Percentiles rank a stretch among this genome's conserved stretches.
These are phyloP conservation scores for Petunia secreta DNA, from an alignment of 257 asterid genomes.

Conservation along the genomic window DNA sequence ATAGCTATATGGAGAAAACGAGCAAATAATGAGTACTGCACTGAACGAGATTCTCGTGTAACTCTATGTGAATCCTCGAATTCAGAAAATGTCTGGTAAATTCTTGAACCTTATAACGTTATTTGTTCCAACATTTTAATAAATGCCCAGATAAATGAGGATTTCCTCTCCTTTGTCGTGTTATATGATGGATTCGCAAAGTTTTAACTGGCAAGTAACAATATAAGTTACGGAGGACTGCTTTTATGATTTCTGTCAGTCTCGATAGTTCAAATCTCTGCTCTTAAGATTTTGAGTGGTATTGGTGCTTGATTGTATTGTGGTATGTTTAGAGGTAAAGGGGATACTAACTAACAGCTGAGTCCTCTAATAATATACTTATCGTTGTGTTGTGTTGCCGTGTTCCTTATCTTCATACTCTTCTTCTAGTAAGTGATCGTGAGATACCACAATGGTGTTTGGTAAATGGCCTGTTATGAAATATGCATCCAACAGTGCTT, in stretches of 20 bases:
- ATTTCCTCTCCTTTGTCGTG: slow-evolving; percentile 14
- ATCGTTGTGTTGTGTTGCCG: not conserved
- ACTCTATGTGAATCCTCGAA: slow-evolving; percentile 35
- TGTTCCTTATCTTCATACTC: not conserved
- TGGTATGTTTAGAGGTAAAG: not conserved
- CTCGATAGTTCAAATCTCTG: not conserved
- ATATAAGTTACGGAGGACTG: not conserved
- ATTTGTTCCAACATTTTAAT: not conserved
- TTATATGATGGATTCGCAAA: not conserved
- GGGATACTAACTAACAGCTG: not conserved
- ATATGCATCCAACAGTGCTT: not conserved
- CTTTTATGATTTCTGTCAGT: not conserved
- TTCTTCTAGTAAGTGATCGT: not conserved
- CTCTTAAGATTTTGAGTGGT: slow-evolving; percentile 17
- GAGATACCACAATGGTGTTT: not conserved
- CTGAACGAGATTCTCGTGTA: slow-evolving; percentile 38
- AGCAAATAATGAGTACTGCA: slow-evolving; percentile 35
- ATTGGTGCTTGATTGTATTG: slow-evolving; percentile 3
- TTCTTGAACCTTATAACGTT: not conserved
- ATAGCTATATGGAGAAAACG: slow-evolving; percentile 53
- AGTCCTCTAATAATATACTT: not conserved
- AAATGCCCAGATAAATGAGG: slow-evolving; percentile 6
- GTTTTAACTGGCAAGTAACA: not conserved
- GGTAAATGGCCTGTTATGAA: not conserved
- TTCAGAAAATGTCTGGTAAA: slow-evolving; percentile 43